Evolutionary conservation across 1,139 yeast species (phyloP).

Genomic region (Arxiozyma slooffiae): DNA sequence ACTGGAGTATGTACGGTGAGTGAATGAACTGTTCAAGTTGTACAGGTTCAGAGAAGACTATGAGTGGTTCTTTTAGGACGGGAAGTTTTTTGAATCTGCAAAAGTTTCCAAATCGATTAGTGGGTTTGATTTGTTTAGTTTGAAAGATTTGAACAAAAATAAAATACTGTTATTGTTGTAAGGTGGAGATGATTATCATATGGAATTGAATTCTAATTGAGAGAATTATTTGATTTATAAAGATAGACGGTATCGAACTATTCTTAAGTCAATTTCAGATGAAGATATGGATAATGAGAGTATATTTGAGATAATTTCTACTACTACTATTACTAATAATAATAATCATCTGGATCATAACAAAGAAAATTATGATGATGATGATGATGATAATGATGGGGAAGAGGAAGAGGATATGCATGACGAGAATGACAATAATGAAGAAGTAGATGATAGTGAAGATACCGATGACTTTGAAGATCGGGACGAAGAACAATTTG

Average conservation of each 20-base stretch:
- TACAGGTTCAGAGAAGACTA: constrained; percentile 20
- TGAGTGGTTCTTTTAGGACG: constrained; percentile 27
- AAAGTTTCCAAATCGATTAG: constrained; percentile 30
- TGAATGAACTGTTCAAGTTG: constrained; percentile 18
- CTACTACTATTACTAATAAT: too few relatives aligned
- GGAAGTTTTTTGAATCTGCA: constrained; percentile 30
- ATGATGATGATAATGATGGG: constrained; percentile 14
- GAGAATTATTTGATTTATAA: not conserved
- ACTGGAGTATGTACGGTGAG: constrained; percentile 8
- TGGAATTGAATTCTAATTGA: not conserved
- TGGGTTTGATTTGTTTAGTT: constrained; percentile 22
- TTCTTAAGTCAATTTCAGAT: not conserved
- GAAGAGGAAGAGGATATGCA: constrained; percentile 10
- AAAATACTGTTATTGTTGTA: not conserved
- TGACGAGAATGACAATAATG: constrained; percentile 12
- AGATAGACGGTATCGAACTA: not conserved
- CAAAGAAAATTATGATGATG: constrained; percentile 4
- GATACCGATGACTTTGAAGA: constrained; percentile 16
- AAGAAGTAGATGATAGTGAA: constrained; percentile 8
- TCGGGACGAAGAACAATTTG: constrained; percentile 10
- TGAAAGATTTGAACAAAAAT: not conserved
- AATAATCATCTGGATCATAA: too few relatives aligned
- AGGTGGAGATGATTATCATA: not conserved
- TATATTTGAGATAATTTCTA: too few relatives aligned
- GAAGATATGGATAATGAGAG: not conserved